These are phyloP conservation scores for Lipomyces anomalus DNA, from an alignment of 805 yeast species.

Conservation along the genomic window DNA sequence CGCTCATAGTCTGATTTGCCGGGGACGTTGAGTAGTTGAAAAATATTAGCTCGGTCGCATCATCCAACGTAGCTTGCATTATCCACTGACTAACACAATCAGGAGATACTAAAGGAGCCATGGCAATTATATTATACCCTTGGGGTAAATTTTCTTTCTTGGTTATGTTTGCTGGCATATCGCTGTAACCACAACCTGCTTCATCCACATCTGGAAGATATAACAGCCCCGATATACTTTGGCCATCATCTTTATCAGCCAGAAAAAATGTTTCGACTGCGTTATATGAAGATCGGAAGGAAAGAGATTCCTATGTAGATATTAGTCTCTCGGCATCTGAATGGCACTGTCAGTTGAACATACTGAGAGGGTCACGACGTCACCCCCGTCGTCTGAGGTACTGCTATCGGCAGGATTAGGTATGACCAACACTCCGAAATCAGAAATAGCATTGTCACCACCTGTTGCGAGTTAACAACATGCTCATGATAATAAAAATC, in stretches of 20 bases:
- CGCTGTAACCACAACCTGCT: conserved; percentile 7
- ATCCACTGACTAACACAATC: conserved; percentile 17
- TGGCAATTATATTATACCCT: conserved; percentile 15
- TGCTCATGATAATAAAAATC: neutral
- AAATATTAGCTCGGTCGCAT: conserved; percentile 15
- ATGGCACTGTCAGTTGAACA: neutral
- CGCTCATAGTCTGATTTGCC: neutral
- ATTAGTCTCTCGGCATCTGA: neutral
- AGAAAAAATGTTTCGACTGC: conserved; percentile 7
- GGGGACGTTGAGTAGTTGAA: conserved; percentile 6
- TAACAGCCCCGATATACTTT: conserved; percentile 9
- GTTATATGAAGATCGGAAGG: conserved; percentile 6
- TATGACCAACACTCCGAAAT: conserved; percentile 21
- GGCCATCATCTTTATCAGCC: conserved; percentile 5
- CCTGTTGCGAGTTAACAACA: neutral
- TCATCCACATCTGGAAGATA: conserved; percentile 12
- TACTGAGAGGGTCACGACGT: conserved; percentile 11
- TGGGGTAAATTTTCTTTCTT: conserved; percentile 11
- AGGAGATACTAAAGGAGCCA: conserved; percentile 16
- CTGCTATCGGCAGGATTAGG: conserved; percentile 8
- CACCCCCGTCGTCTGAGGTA: neutral
- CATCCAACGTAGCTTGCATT: conserved; percentile 17
- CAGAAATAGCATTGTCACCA: neutral
- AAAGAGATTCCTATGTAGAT: neutral
- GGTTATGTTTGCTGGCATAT: conserved; percentile 14